Percentiles rank a stretch among this genome's conserved stretches.
phyloP scores from a whole-genome alignment of 768 basidiomycete genomes.

The Phlebiopsis flavidoalba region DNA sequence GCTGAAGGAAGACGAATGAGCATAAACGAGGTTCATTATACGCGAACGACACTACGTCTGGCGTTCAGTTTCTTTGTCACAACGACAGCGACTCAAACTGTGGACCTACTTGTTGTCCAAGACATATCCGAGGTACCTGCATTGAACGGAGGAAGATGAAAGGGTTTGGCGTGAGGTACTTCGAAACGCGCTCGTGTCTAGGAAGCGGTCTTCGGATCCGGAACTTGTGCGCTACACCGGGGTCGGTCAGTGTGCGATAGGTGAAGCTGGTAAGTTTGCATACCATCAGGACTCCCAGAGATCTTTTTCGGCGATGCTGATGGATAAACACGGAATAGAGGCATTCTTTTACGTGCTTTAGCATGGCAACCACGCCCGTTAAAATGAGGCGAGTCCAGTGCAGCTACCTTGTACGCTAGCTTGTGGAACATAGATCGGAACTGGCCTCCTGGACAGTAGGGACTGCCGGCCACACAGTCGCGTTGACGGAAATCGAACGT shows the following conservation, averaged over 20 bases:
- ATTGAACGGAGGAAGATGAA: constrained; percentile 44
- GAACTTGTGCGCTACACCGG: constrained; percentile 44
- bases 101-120: constrained; percentile 31
- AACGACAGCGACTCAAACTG: background rate
- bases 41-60: constrained; percentile 40
- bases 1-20: constrained; percentile 49
- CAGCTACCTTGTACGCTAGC: constrained; percentile 28
- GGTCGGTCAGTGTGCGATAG: background rate
- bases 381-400: background rate
- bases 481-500: constrained; percentile 29
- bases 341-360: background rate
- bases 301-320: constrained; percentile 59
- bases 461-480: constrained; percentile 25
- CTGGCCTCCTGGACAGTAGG: constrained; percentile 26
- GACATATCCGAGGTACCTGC: constrained; percentile 34
- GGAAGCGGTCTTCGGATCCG: constrained; percentile 67
- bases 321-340: constrained; percentile 45
- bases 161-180: constrained; percentile 51
- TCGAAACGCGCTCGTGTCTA: constrained; percentile 55
- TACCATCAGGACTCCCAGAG: constrained; percentile 70
- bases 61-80: background rate
- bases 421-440: constrained; percentile 40
- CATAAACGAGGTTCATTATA: constrained; percentile 52
- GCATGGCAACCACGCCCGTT: background rate
- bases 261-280: constrained; percentile 1